Conservation (phyloP, 768 basidiomycete species). For the Boletus bicolor region DNA sequence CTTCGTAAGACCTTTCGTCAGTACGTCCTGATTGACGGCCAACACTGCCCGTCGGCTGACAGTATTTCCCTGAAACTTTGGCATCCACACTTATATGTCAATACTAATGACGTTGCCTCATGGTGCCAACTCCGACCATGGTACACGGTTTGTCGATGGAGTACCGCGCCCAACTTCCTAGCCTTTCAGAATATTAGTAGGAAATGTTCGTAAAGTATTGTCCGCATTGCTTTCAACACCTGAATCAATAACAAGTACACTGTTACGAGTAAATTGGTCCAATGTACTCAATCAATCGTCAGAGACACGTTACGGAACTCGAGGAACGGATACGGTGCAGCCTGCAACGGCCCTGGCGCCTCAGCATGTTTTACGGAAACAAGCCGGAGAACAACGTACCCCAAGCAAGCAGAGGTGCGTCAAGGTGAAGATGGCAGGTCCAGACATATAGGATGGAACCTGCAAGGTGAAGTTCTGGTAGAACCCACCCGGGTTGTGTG, state of each 20-base stretch:
- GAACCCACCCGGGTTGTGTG: constrained; percentile 14
- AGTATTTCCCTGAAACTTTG: not conserved
- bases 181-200: too few relatives aligned
- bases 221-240: not conserved
- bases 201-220: not conserved
- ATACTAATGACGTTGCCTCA: not conserved
- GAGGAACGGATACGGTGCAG: constrained; percentile 24
- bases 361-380: not conserved
- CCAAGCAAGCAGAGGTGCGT: constrained; percentile 31
- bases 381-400: constrained; percentile 8
- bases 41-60: not conserved
- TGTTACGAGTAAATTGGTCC: not conserved
- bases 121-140: too few relatives aligned
- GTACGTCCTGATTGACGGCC: not conserved
- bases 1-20: not conserved
- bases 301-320: constrained; percentile 27
- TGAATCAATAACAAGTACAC: not conserved
- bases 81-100: not conserved
- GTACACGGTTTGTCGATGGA: too few relatives aligned
- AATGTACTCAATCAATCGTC: constrained; percentile 11
- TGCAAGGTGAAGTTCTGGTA: constrained; percentile 31
- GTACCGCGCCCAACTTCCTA: not conserved
- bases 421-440: constrained; percentile 30
- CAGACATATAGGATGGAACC: constrained; percentile 6
- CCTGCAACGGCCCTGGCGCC: constrained; percentile 9